phyloP scores from a whole-genome alignment of 768 basidiomycete genomes.

The Galerina sulciceps region DNA sequence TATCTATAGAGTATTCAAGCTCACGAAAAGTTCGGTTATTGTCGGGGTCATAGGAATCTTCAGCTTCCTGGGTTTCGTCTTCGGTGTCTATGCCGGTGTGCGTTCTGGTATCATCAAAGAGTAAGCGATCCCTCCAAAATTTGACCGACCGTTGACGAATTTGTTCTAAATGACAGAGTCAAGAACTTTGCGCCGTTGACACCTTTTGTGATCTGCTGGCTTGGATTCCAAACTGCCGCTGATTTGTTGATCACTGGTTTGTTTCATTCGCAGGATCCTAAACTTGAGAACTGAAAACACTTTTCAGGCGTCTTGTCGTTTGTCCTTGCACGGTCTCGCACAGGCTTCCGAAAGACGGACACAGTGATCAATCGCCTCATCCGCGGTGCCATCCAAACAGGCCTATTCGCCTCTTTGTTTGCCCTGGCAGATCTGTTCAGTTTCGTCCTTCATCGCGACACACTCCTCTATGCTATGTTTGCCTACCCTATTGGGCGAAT shows the following conservation, averaged over 20 bases:
- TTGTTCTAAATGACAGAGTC: slow-evolving; percentile 31
- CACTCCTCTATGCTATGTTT: slow-evolving; percentile 39
- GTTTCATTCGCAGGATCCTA: slow-evolving; percentile 14
- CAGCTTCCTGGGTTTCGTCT: slow-evolving; percentile 42
- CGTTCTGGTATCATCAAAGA: slow-evolving; percentile 43
- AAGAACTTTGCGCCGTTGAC: slow-evolving; percentile 41
- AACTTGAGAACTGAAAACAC: background rate
- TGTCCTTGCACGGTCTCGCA: slow-evolving; percentile 44
- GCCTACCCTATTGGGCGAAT: slow-evolving; percentile 41
- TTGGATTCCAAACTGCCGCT: slow-evolving; percentile 46
- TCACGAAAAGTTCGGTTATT: slow-evolving; percentile 38
- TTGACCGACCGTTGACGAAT: background rate
- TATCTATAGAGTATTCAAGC: slow-evolving; percentile 32
- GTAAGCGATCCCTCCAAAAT: slow-evolving; percentile 42
- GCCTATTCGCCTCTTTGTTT: slow-evolving; percentile 55
- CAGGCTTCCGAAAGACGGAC: slow-evolving; percentile 56
- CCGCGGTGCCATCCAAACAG: slow-evolving; percentile 58
- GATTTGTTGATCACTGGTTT: slow-evolving; percentile 50
- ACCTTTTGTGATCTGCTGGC: slow-evolving; percentile 51
- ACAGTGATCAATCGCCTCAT: slow-evolving; percentile 56
- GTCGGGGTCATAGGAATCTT: slow-evolving; percentile 38
- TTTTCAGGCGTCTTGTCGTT: slow-evolving; percentile 26
- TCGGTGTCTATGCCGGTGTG: slow-evolving; percentile 48
- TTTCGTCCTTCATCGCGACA: slow-evolving; percentile 38
- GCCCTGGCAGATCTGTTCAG: slow-evolving; percentile 53